Conservation (phyloP, 2,329 filamentous ascomycete genomes). For the Alternaria sp. region DNA sequence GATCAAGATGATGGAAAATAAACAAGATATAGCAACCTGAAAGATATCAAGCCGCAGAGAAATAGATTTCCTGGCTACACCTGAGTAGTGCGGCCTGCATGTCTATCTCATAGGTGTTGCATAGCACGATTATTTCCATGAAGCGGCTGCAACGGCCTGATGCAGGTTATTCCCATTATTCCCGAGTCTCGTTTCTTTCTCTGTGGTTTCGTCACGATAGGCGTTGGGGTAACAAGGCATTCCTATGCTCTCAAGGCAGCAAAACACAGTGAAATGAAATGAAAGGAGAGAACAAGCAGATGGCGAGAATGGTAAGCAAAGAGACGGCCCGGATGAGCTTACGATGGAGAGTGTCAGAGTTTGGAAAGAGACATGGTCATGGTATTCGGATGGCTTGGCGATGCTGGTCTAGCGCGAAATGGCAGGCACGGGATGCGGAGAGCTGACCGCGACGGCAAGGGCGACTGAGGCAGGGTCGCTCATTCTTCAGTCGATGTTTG, state of each 20-base stretch:
- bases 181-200: no score
- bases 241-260: neutral
- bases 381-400: neutral
- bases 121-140: no score
- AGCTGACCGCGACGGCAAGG: conserved; percentile 5
- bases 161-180: no score
- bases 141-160: no score
- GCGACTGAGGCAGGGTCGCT: conserved; percentile 1
- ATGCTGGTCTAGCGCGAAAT: neutral
- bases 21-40: neutral
- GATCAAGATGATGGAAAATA: neutral
- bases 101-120: no score
- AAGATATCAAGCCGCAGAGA: neutral
- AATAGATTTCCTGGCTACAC: neutral
- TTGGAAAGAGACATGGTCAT: neutral
- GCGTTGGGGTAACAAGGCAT: neutral
- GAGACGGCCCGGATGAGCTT: neutral
- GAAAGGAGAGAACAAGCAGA: neutral
- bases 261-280: neutral
- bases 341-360: neutral
- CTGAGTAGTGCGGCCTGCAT: no score
- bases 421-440: conserved; percentile 11
- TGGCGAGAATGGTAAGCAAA: neutral
- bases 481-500: neutral
- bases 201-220: no score